Evolutionary conservation across 768 basidiomycete genomes (phyloP).

Genomic region (Dacryopinax spathularia): DNA sequence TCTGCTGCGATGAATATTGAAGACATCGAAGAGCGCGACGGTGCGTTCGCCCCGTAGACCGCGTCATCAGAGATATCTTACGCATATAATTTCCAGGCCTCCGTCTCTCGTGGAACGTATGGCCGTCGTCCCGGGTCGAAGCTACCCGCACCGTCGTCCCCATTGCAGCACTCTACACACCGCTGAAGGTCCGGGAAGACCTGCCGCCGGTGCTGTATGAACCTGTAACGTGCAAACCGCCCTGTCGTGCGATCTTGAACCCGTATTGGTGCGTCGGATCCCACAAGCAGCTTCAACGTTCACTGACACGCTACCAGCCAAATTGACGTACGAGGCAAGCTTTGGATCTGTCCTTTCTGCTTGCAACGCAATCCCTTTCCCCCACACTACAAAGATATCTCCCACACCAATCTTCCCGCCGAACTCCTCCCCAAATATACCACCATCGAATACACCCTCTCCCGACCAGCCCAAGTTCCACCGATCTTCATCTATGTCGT

Average conservation of each 20-base stretch:
- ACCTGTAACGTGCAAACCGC: constrained; percentile 95
- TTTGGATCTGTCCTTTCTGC: constrained; percentile 99
- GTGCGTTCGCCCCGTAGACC: constrained; percentile 30
- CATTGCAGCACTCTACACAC: constrained; percentile 94
- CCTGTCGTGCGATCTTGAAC: constrained; percentile 93
- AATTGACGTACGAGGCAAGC: constrained; percentile 94
- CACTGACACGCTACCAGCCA: constrained; percentile 41
- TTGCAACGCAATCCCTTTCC: constrained; percentile 93
- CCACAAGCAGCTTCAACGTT: not conserved
- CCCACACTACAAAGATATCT: constrained; percentile 97
- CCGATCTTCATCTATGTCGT: constrained; percentile 96
- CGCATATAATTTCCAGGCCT: constrained; percentile 45
- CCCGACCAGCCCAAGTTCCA: constrained; percentile 77
- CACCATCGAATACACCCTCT: constrained; percentile 98
- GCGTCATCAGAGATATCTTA: not conserved
- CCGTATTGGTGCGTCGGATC: constrained; percentile 68
- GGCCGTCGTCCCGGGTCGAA: constrained; percentile 96
- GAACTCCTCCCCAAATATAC: constrained; percentile 97
- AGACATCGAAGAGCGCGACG: constrained; percentile 94
- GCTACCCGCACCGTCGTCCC: constrained; percentile 96
- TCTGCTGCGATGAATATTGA: constrained; percentile 51
- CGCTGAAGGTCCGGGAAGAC: constrained; percentile 84
- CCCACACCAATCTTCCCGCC: constrained; percentile 88
- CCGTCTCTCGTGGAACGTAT: constrained; percentile 95
- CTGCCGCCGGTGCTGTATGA: constrained; percentile 94